Percentiles rank a stretch among this genome's conserved stretches.
Evolutionary conservation across 1,284 basidiomycete species (phyloP).

Genomic region (Apiotrichum domesticum): DNA sequence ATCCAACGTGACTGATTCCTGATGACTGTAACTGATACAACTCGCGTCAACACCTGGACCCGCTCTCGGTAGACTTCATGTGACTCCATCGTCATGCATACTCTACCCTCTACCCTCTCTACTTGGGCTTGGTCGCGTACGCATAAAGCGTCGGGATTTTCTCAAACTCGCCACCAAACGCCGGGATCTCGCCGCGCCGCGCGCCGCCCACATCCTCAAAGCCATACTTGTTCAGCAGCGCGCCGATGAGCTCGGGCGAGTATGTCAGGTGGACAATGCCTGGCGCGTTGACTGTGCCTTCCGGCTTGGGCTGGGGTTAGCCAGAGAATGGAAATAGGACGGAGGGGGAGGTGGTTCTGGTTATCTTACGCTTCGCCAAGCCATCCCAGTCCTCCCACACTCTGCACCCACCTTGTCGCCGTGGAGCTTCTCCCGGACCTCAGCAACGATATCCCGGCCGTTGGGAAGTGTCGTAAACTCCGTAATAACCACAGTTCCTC

Average conservation of each 20-base stretch:
- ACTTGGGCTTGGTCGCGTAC: constrained; percentile 6
- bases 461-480: constrained; percentile 23
- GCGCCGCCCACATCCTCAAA: constrained; percentile 25
- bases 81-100: too few species aligned
- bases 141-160: constrained; percentile 4
- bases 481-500: constrained; percentile 30
- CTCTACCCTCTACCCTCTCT: neutral
- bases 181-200: constrained; percentile 20
- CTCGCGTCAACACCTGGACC: too few species aligned
- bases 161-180: constrained; percentile 8
- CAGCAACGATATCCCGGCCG: constrained; percentile 3
- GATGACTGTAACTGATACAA: too few species aligned
- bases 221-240: constrained; percentile 22
- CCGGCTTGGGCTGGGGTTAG: neutral
- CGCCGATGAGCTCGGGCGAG: constrained; percentile 10
- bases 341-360: too few species aligned
- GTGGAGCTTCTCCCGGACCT: neutral
- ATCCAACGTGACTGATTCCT: too few species aligned
- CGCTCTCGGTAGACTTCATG: too few species aligned
- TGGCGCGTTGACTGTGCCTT: constrained; percentile 25
- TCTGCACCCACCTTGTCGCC: neutral
- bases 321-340: too few species aligned
- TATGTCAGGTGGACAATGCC: constrained; percentile 22
- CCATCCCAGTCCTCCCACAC: neutral
- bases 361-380: neutral